Evolutionary conservation across 1,284 basidiomycete species (phyloP).

Genomic region (Rhizoctonia solani): DNA sequence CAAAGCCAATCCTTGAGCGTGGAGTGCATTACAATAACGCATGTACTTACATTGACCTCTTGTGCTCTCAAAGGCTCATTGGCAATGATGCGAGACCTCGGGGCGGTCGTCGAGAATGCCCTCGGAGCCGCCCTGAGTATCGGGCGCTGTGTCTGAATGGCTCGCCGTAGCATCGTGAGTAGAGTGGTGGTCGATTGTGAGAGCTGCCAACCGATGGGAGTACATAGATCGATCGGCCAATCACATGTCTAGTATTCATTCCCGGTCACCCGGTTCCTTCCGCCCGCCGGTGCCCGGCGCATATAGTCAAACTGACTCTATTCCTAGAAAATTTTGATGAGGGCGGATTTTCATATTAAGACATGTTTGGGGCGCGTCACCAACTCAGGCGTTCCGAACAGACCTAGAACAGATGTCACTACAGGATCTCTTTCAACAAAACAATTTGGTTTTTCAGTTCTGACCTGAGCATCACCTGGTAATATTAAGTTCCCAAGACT

Average conservation of each 20-base stretch:
- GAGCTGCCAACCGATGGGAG: neutral
- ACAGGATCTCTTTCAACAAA: too few species aligned
- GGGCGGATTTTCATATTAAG: too few species aligned
- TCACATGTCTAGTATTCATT: conserved; percentile 27
- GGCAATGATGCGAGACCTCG: conserved; percentile 65
- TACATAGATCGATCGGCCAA: conserved; percentile 16
- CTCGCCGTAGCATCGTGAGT: conserved; percentile 15
- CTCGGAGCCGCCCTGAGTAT: conserved; percentile 43
- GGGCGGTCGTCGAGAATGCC: conserved; percentile 64
- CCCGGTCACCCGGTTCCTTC: conserved; percentile 25
- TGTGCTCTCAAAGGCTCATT: conserved; percentile 81
- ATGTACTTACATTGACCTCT: conserved; percentile 67
- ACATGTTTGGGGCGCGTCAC: too few species aligned
- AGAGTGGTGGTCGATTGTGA: conserved; percentile 3
- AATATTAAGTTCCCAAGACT: too few species aligned
- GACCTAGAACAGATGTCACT: too few species aligned
- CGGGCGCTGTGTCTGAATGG: conserved; percentile 11
- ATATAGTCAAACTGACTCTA: neutral
- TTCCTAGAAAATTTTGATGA: too few species aligned
- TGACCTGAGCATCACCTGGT: too few species aligned
- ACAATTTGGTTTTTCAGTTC: too few species aligned
- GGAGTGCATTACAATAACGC: neutral
- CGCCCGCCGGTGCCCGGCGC: neutral
- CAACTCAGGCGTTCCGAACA: too few species aligned
- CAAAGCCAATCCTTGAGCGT: neutral